Percentiles rank a stretch among this genome's conserved stretches.
Evolutionary conservation across 306 rosid species (phyloP).

Genomic region (Dicorynia guianensis): DNA sequence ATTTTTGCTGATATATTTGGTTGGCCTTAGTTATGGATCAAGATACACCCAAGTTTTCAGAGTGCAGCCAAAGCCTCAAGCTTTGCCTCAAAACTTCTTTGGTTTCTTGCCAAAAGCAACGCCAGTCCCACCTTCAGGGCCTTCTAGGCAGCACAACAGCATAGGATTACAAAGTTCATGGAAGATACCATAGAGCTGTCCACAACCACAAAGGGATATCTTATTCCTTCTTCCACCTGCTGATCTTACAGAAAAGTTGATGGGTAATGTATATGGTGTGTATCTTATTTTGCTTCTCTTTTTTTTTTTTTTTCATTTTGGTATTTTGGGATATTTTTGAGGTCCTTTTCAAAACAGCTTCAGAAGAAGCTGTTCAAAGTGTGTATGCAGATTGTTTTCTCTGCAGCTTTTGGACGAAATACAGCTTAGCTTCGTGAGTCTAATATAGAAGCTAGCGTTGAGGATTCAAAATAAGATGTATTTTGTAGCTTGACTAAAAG

Average conservation of each 20-base stretch:
- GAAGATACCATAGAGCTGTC: constrained; percentile 48
- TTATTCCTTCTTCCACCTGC: neutral
- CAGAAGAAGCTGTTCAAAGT: constrained; percentile 8
- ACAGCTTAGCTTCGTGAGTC: constrained; percentile 17
- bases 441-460: constrained; percentile 22
- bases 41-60: constrained; percentile 51
- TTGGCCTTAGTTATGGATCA: constrained; percentile 42
- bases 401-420: constrained; percentile 7
- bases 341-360: neutral
- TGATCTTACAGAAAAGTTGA: constrained; percentile 12
- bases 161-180: constrained; percentile 58
- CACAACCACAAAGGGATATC: neutral
- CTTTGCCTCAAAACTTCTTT: constrained; percentile 40
- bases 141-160: constrained; percentile 79
- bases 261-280: constrained; percentile 42
- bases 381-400: neutral
- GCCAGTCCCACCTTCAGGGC: constrained; percentile 85
- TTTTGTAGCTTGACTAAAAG: constrained; percentile 25
- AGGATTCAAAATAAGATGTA: constrained; percentile 23
- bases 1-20: constrained; percentile 46
- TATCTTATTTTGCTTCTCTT: constrained; percentile 1
- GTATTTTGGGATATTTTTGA: neutral
- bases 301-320: neutral
- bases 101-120: constrained; percentile 72
- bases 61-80: constrained; percentile 52